Percentiles rank a stretch among this genome's conserved stretches.
Evolutionary conservation across 352 stramenopile genomes (phyloP).

Genomic region (Pythium biforme): DNA sequence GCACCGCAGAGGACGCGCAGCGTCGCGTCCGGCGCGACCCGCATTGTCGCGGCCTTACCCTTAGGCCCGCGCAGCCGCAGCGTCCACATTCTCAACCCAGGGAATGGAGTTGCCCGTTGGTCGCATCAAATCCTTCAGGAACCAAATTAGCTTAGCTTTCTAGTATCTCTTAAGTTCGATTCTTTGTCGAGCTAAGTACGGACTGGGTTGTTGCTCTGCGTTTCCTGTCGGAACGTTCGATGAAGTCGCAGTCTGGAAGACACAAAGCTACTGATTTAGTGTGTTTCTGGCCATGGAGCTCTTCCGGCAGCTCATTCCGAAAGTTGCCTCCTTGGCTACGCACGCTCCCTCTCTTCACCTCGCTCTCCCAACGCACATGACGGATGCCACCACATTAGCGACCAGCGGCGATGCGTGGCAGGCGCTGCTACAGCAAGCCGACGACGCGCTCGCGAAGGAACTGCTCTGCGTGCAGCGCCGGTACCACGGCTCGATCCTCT

Average conservation of each 20-base stretch:
- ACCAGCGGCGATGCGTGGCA: slow-evolving; percentile 7
- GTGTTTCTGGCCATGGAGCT: neutral
- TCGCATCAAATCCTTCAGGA: neutral
- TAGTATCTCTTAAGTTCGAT: neutral
- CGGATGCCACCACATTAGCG: neutral
- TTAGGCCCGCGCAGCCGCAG: slow-evolving; percentile 61
- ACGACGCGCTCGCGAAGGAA: slow-evolving; percentile 38
- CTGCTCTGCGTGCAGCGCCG: slow-evolving; percentile 64
- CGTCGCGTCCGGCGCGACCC: slow-evolving; percentile 37
- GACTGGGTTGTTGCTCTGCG: neutral
- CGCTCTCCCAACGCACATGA: slow-evolving; percentile 4
- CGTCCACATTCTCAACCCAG: slow-evolving; percentile 45
- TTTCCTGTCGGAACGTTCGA: slow-evolving; percentile 13
- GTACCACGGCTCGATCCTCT: slow-evolving; percentile 47
- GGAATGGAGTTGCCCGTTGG: neutral
- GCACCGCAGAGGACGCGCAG: slow-evolving; percentile 54
- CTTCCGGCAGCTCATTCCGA: neutral
- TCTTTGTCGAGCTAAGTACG: slow-evolving; percentile 10
- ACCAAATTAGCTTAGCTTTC: neutral
- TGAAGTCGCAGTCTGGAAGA: neutral
- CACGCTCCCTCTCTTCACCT: neutral
- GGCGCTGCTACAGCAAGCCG: slow-evolving; percentile 16
- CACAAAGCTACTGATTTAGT: slow-evolving; percentile 20
- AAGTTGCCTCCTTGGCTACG: slow-evolving; percentile 8
- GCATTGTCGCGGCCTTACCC: slow-evolving; percentile 52